A percentile compares a stretch with the other conserved stretches of the same genome.
These are phyloP conservation scores for Neocatenulostroma microsporum DNA, from an alignment of 2,329 filamentous ascomycete species.

Conservation along the genomic window DNA sequence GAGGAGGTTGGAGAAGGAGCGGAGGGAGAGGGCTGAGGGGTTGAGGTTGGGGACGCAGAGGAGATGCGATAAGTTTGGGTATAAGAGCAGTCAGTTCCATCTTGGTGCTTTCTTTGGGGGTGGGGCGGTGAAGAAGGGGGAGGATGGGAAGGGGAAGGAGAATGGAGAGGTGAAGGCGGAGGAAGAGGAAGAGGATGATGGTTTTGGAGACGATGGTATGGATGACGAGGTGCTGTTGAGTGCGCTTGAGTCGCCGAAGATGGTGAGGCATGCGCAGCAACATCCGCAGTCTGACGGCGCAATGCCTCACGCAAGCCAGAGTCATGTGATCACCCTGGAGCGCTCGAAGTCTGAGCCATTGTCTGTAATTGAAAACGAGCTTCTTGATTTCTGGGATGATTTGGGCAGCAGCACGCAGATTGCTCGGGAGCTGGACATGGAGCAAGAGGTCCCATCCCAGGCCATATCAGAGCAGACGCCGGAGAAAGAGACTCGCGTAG, in stretches of 20 bases:
- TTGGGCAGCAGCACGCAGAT: conserved; percentile 41
- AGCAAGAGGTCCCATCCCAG: too few relatives aligned
- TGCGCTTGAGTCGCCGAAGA: conserved; percentile 12
- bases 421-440: conserved; percentile 33
- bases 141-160: neutral
- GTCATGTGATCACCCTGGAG: too few relatives aligned
- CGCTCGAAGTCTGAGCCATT: neutral
- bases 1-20: conserved; percentile 23
- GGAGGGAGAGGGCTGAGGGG: conserved; percentile 13
- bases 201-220: conserved; percentile 22
- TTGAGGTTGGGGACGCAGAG: conserved; percentile 28
- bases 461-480: too few relatives aligned
- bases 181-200: conserved; percentile 11
- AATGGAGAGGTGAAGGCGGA: neutral
- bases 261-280: neutral
- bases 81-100: conserved; percentile 30
- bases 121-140: neutral
- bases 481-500: too few relatives aligned
- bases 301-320: too few relatives aligned
- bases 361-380: conserved; percentile 12
- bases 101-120: conserved; percentile 28
- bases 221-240: conserved; percentile 27
- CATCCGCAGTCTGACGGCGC: neutral
- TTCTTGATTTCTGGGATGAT: conserved; percentile 29
- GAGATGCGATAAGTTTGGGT: conserved; percentile 27